A percentile compares a stretch with the other conserved stretches of the same genome.
phyloP scores from a whole-genome alignment of 805 yeast species.

The Lipomyces chichibuensis region DNA sequence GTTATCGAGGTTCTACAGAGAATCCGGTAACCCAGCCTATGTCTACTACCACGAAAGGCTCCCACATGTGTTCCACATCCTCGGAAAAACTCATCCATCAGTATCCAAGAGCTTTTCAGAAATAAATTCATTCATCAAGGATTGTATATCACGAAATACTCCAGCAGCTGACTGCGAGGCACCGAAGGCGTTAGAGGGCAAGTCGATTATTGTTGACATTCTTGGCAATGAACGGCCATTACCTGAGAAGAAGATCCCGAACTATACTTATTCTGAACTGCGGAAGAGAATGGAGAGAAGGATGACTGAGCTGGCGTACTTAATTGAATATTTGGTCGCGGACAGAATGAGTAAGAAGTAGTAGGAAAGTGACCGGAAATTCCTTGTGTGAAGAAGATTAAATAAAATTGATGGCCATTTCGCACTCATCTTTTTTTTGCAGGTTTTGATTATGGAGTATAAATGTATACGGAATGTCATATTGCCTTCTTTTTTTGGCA shows the following conservation, averaged over 20 bases:
- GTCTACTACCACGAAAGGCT: slow-evolving; percentile 27
- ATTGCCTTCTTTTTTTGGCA: too few relatives aligned
- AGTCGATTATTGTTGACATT: slow-evolving; percentile 7
- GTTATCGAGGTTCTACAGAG: slow-evolving; percentile 24
- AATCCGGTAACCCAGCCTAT: slow-evolving; percentile 21
- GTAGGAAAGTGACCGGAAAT: neutral
- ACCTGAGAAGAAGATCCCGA: slow-evolving; percentile 9
- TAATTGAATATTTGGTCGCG: slow-evolving; percentile 13
- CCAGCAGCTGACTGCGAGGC: slow-evolving; percentile 9
- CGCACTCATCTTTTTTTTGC: too few relatives aligned
- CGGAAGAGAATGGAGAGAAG: slow-evolving; percentile 21
- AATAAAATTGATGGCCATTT: too few relatives aligned
- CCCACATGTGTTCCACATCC: slow-evolving; percentile 32
- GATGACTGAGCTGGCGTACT: slow-evolving; percentile 15
- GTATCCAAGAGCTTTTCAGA: slow-evolving; percentile 19
- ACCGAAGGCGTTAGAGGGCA: slow-evolving; percentile 8
- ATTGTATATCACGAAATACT: slow-evolving; percentile 8
- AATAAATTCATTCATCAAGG: slow-evolving; percentile 17
- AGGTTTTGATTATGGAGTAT: too few relatives aligned
- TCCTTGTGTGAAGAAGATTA: neutral
- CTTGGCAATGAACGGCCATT: slow-evolving; percentile 20
- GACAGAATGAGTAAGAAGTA: neutral
- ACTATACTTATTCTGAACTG: slow-evolving; percentile 14
- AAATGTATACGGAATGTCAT: too few relatives aligned
- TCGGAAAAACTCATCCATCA: slow-evolving; percentile 23